phyloP scores from a whole-genome alignment of 257 asterid species.

The Thymus quinquecostatus region DNA sequence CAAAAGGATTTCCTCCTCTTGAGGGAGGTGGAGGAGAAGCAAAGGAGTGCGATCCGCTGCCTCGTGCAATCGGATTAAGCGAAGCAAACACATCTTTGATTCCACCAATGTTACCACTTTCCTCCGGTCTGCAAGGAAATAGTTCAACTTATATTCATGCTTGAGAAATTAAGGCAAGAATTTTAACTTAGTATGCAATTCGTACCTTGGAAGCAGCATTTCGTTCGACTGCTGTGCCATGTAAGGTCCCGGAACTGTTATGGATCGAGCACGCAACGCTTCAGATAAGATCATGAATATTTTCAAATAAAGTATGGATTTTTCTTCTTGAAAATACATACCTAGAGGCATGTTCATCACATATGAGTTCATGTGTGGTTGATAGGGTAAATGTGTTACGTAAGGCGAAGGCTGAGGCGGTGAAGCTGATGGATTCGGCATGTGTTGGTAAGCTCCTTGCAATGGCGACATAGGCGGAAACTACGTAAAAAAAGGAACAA shows the following conservation, averaged over 20 bases:
- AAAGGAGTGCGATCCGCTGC: slow-evolving; percentile 35
- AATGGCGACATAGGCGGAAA: slow-evolving; percentile 57
- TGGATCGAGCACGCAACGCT: slow-evolving; percentile 4
- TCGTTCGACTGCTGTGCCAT: slow-evolving; percentile 50
- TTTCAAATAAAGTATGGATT: not conserved
- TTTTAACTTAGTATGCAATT: not conserved
- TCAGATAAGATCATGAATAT: not conserved
- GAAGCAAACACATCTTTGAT: slow-evolving; percentile 57
- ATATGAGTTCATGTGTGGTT: slow-evolving; percentile 40
- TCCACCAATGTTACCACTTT: slow-evolving; percentile 38
- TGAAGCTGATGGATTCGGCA: slow-evolving; percentile 38
- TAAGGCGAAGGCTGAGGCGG: slow-evolving; percentile 24
- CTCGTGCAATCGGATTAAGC: slow-evolving; percentile 56
- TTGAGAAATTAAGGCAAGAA: no score
- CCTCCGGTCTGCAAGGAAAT: slow-evolving; percentile 56
- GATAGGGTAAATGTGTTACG: no score
- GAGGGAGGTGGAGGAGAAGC: slow-evolving; percentile 40
- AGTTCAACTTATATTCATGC: not conserved
- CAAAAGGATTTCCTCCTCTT: slow-evolving; percentile 75
- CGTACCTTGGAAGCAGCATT: slow-evolving; percentile 50
- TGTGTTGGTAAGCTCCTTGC: slow-evolving; percentile 31
- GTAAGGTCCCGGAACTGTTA: slow-evolving; percentile 53
- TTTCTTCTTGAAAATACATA: slow-evolving; percentile 27
- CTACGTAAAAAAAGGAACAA: slow-evolving; percentile 37
- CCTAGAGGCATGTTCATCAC: slow-evolving; percentile 57